These are phyloP conservation scores for Ampelomyces quisqualis DNA, from an alignment of 2,329 filamentous ascomycete genomes.

Conservation along the genomic window DNA sequence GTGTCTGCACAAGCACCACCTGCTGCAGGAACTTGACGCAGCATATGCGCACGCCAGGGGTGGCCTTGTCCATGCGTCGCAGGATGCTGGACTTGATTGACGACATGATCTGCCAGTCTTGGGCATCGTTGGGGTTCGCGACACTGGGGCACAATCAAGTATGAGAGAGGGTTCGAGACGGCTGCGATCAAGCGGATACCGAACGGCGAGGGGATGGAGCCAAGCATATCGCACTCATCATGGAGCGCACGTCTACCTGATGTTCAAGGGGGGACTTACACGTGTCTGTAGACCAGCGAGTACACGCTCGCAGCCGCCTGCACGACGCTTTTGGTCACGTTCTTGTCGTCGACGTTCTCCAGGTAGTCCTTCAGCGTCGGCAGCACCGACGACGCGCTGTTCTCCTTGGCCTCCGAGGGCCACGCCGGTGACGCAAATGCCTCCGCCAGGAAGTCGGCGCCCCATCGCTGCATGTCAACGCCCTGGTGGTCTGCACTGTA, in stretches of 20 bases:
- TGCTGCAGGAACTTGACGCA: slow-evolving; percentile 97
- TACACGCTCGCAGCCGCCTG: slow-evolving; percentile 92
- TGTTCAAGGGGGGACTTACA: slow-evolving; percentile 63
- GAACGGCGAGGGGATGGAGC: slow-evolving; percentile 15
- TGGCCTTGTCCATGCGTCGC: slow-evolving; percentile 79
- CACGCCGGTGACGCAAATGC: slow-evolving; percentile 92
- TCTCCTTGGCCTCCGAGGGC: slow-evolving; percentile 74
- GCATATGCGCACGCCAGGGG: slow-evolving; percentile 78
- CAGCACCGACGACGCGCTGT: slow-evolving; percentile 73
- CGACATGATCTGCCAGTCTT: slow-evolving; percentile 84
- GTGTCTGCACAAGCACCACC: slow-evolving; percentile 87
- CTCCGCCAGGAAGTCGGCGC: slow-evolving; percentile 91
- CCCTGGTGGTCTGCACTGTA: slow-evolving; percentile 58
- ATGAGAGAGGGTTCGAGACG: slow-evolving; percentile 35
- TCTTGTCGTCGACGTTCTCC: slow-evolving; percentile 65
- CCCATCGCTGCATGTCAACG: slow-evolving; percentile 89
- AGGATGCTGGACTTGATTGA: slow-evolving; percentile 88
- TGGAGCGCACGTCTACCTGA: slow-evolving; percentile 25
- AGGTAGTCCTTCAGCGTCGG: slow-evolving; percentile 64
- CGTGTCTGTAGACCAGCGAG: slow-evolving; percentile 86
- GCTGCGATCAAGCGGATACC: slow-evolving; percentile 16
- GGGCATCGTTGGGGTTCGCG: slow-evolving; percentile 76
- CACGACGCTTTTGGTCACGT: slow-evolving; percentile 81
- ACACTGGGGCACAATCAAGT: slow-evolving; percentile 61
- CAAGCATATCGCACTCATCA: slow-evolving; percentile 18